Base-by-base conservation (phyloP, 345 rosid species). In the Nasturtium officinale region DNA sequence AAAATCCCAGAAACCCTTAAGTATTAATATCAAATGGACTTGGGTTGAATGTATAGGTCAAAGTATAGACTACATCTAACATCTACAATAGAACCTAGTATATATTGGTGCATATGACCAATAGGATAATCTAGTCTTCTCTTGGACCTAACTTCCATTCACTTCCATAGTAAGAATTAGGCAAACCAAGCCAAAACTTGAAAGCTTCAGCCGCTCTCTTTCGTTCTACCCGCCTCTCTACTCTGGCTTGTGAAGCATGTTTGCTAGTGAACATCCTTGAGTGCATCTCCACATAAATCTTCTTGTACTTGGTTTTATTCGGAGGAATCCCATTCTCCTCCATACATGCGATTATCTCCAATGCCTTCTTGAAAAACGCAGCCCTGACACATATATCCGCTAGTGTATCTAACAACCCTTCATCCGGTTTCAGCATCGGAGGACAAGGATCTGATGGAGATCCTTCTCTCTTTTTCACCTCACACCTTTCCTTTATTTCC, bases 131-230 rank as follows among this genome's bases (percentile, higher is more conserved):
- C 75, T 76, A 78, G 42, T 78, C 79, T 33, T 72, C 82, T 9
- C 51, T 68, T 62, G 84, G 84, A 21, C 80, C 84, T 15, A 85
- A 64, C 52, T 79, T 84, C 97, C 98, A 91, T 65, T 93, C 98
- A 50, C 96, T 88, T 7, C 85, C 90, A 60, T 94, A 91, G 65
- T 91, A 94, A 53, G 92, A 88, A 80, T 91, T 91, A 37, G 98
- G 97, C 67, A 91, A 80, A 71, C 98, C 98, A 71, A 94, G 75
- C 97, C 97, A 91, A 74, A 91, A 94, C 82, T 94, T 94, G 83
- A 89, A 91, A 50, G 98, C 98, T 87, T 91, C 98, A 0, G 97
- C 93, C 0, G 96, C 97, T 73, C 93, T 85, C 89, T 86, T 94
- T 86, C 92, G 79, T 56, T 94, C 95, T 0, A 54, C 74, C 76